These are phyloP conservation scores for Microdochium nivale DNA, from an alignment of 2,329 filamentous ascomycete species.

Conservation along the genomic window DNA sequence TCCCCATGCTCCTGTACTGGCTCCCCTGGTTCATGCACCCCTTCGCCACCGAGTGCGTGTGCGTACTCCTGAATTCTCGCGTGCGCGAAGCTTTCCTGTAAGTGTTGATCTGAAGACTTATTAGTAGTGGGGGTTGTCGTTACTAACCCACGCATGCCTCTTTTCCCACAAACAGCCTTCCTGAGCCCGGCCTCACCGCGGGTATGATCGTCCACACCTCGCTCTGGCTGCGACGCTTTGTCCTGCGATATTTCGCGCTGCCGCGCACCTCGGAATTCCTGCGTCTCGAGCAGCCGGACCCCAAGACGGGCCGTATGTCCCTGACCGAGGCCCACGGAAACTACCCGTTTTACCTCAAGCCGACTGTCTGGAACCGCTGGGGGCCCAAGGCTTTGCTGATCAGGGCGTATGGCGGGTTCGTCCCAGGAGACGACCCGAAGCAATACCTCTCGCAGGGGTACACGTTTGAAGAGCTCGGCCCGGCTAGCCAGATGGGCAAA, in stretches of 20 bases:
- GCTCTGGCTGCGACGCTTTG: slow-evolving; percentile 42
- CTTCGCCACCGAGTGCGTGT: slow-evolving; percentile 40
- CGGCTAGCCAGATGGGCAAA: slow-evolving; percentile 40
- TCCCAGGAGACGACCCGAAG: slow-evolving; percentile 33
- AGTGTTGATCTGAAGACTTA: slow-evolving; percentile 12
- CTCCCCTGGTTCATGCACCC: slow-evolving; percentile 37
- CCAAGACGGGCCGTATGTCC: slow-evolving; percentile 42
- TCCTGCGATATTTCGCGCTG: slow-evolving; percentile 48
- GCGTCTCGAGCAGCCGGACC: slow-evolving; percentile 34
- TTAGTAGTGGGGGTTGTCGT: too few relatives aligned
- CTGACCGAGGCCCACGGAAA: slow-evolving; percentile 41
- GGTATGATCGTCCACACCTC: slow-evolving; percentile 32
- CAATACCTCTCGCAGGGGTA: slow-evolving; percentile 41
- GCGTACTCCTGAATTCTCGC: slow-evolving; percentile 54
- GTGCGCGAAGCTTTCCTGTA: slow-evolving; percentile 58
- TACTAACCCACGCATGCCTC: too few relatives aligned
- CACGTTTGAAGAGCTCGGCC: slow-evolving; percentile 52
- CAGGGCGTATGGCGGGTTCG: slow-evolving; percentile 30
- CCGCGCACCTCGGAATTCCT: slow-evolving; percentile 41
- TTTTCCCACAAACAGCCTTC: too few relatives aligned
- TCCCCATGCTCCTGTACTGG: slow-evolving; percentile 49
- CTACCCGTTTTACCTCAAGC: slow-evolving; percentile 56
- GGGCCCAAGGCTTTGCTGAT: slow-evolving; percentile 43
- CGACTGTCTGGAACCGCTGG: slow-evolving; percentile 54
- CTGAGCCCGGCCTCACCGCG: slow-evolving; percentile 29